Evolutionary conservation across 495 filamentous ascomycete species (phyloP), one percentile per base, ranked within the genome.

Genomic region (Daldinia loculata): DNA sequence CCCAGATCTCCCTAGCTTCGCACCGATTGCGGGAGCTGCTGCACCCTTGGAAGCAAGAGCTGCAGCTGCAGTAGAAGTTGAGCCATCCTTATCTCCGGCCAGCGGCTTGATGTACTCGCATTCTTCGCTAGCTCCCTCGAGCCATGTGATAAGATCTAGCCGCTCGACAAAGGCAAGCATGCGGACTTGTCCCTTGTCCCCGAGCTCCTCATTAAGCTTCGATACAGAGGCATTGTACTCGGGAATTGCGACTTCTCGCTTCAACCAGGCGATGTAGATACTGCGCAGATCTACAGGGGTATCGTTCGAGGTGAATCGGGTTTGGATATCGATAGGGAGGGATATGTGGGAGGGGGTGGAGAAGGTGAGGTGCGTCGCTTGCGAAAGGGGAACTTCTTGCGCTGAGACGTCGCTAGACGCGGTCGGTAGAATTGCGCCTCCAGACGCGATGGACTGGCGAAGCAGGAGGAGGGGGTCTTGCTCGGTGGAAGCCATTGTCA

Each of bases 261-360:
- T 95, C 76, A 91, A 85, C 91, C 92, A 99, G 57, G 93, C 92
- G 68, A 98, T 96, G 81, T 93, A 97, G 81, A 98, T 93, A 80
- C 90, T 92, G 78, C 95, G 93, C 41, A 99, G 86, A 77, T 97
- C 92, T 69, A 98, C 89, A 1, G 92, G 84, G 48, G 89, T 87
- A 53, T 88, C 85, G 41, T 85, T 81, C 38, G 87, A 86, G 55
- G 90, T 83, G 84, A 98, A 98, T 67, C 95, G 93, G 45, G 96
- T 98, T 11, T 89, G 85, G 9, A 89, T 85, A 51, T 87, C 87
- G 70, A 99, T 87, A 2, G 91, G 84, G 61, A 97, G 84, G n/a
- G 89, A 81, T 43, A 90, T 84, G 56, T 87, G 88, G 6, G 82
- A 67, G 2, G 89, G 86, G 41, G 84, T 78, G 55, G 87, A 81